phyloP scores from a whole-genome alignment of 164 flowering plant species.

The Vitis vinifera region DNA sequence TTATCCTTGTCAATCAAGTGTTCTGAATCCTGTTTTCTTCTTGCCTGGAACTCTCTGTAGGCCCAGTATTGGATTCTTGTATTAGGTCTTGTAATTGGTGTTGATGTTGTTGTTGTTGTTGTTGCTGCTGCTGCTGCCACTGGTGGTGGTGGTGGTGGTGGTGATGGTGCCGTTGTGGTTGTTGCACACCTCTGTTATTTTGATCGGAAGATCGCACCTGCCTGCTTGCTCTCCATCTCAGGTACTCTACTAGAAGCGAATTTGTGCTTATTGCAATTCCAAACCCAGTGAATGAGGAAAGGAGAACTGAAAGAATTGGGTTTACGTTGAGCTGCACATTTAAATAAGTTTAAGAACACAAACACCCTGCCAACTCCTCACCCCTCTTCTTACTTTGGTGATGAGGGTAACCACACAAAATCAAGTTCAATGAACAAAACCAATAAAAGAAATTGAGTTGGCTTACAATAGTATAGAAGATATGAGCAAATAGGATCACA shows the following conservation, averaged over 20 bases:
- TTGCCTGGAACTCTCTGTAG: no score
- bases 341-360: neutral
- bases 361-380: neutral
- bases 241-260: conserved; percentile 67
- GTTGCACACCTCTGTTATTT: conserved; percentile 20
- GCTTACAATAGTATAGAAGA: conserved; percentile 76
- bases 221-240: conserved; percentile 61
- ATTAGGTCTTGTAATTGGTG: no score
- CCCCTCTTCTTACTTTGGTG: neutral
- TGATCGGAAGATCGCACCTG: conserved; percentile 24
- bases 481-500: conserved; percentile 79
- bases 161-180: conserved; percentile 22
- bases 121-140: no score
- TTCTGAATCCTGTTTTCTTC: no score
- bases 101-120: no score
- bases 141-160: conserved; percentile 11
- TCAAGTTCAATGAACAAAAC: neutral
- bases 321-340: conserved; percentile 66
- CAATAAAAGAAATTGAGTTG: neutral
- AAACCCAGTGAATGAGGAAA: conserved; percentile 84
- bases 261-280: conserved; percentile 77
- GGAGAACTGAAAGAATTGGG: conserved; percentile 67
- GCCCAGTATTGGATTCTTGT: no score
- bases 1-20: no score
- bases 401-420: neutral